Conservation (phyloP, 805 yeast genomes). For the Isabelozyma pseudorhagii region DNA sequence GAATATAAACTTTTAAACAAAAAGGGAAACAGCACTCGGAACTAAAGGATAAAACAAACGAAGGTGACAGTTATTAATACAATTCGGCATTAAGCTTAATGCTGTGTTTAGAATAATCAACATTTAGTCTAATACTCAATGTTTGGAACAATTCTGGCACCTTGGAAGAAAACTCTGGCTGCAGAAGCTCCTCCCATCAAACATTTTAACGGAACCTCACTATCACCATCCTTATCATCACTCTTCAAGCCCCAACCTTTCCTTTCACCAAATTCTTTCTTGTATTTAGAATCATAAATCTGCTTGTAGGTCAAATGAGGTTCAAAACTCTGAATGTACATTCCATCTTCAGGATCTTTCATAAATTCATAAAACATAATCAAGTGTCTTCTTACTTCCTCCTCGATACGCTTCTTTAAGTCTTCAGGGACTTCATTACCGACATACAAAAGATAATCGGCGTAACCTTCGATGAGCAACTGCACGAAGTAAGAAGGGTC, state of each 20-base stretch:
- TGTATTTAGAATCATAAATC: constrained; percentile 46
- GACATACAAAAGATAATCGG: constrained; percentile 56
- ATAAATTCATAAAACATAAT: constrained; percentile 55
- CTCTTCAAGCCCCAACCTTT: constrained; percentile 48
- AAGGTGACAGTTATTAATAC: no score
- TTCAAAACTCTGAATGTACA: constrained; percentile 59
- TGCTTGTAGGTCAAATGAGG: constrained; percentile 52
- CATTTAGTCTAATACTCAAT: constrained; percentile 7
- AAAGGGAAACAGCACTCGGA: no score
- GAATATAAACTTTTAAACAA: no score
- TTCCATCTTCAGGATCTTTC: constrained; percentile 55
- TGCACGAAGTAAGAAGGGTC: constrained; percentile 64
- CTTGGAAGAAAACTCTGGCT: constrained; percentile 67
- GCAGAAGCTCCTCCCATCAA: constrained; percentile 66
- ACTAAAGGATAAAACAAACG: no score
- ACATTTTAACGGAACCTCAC: constrained; percentile 45
- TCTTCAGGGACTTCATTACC: constrained; percentile 39
- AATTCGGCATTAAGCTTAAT: background rate
- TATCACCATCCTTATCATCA: constrained; percentile 47
- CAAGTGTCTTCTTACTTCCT: constrained; percentile 52
- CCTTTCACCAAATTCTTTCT: constrained; percentile 51
- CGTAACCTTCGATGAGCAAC: constrained; percentile 62
- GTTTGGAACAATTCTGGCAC: constrained; percentile 49
- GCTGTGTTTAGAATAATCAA: constrained; percentile 29
- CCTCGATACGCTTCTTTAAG: constrained; percentile 32